A percentile compares a stretch with the other conserved stretches of the same genome.
Evolutionary conservation across 805 yeast species (phyloP).

Genomic region (Blastobotrys terrestris): DNA sequence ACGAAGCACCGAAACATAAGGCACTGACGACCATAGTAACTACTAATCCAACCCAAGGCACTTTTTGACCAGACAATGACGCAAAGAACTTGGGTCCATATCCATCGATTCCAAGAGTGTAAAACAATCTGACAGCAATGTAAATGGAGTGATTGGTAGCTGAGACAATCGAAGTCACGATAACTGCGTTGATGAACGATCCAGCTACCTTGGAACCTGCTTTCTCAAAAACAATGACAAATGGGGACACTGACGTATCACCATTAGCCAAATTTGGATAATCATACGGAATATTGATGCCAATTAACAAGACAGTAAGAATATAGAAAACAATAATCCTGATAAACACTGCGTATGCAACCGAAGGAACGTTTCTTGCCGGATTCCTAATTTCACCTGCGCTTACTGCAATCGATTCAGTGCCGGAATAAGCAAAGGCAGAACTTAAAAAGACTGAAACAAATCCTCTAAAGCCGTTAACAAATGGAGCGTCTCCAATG

Average conservation of each 20-base stretch:
- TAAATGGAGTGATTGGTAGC: background rate
- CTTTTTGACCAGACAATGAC: background rate
- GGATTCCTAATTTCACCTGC: constrained; percentile 62
- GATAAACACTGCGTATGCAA: constrained; percentile 50
- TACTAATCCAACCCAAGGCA: background rate
- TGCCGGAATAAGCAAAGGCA: constrained; percentile 52
- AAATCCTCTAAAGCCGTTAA: constrained; percentile 33
- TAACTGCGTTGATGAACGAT: background rate
- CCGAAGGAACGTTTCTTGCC: constrained; percentile 48
- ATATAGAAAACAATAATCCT: constrained; percentile 49
- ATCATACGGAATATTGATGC: constrained; percentile 53
- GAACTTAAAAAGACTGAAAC: constrained; percentile 54
- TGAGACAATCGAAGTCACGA: background rate
- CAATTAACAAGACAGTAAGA: constrained; percentile 50
- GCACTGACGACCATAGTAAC: background rate
- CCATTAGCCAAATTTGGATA: constrained; percentile 38
- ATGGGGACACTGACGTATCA: constrained; percentile 12
- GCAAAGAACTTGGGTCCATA: background rate
- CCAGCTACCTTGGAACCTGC: background rate
- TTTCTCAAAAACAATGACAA: background rate
- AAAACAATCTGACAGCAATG: background rate
- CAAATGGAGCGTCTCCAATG: constrained; percentile 41
- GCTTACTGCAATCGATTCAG: constrained; percentile 51
- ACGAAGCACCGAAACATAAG: background rate
- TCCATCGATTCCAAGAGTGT: background rate